Percentiles rank a stretch among this genome's conserved stretches.
Evolutionary conservation across 108 stramenopile species (phyloP).

Genomic region (Nitzschia sp.): DNA sequence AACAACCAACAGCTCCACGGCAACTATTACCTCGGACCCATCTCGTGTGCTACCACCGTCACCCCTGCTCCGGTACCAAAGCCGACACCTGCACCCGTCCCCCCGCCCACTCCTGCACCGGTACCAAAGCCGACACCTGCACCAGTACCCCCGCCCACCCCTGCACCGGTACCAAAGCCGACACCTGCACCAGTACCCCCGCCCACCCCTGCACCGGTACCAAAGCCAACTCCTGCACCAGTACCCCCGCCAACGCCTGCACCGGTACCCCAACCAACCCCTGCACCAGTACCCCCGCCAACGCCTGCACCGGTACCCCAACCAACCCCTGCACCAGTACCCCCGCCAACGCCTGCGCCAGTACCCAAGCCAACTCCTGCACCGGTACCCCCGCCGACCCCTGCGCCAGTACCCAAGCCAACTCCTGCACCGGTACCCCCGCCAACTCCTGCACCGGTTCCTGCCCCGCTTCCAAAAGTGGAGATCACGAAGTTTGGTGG

Average conservation of each 20-base stretch:
- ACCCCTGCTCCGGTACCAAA: too few species aligned
- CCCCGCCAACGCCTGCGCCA: neutral
- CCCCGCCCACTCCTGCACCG: neutral
- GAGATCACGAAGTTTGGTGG: too few species aligned
- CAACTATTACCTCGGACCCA: too few species aligned
- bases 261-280: too few species aligned
- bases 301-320: neutral
- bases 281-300: neutral
- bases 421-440: neutral
- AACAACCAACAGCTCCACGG: too few species aligned
- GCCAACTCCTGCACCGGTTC: too few species aligned
- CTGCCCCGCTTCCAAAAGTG: too few species aligned
- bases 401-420: neutral
- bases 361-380: neutral
- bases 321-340: neutral
- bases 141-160: neutral
- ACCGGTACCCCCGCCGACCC: neutral
- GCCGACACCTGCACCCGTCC: too few species aligned
- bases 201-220: too few species aligned
- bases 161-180: neutral
- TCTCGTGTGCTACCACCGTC: too few species aligned
- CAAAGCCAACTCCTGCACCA: too few species aligned
- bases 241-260: too few species aligned
- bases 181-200: neutral
- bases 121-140: neutral